These are phyloP conservation scores for Scedosporium dehoogii DNA, from an alignment of 2,329 filamentous ascomycete genomes.

Conservation along the genomic window DNA sequence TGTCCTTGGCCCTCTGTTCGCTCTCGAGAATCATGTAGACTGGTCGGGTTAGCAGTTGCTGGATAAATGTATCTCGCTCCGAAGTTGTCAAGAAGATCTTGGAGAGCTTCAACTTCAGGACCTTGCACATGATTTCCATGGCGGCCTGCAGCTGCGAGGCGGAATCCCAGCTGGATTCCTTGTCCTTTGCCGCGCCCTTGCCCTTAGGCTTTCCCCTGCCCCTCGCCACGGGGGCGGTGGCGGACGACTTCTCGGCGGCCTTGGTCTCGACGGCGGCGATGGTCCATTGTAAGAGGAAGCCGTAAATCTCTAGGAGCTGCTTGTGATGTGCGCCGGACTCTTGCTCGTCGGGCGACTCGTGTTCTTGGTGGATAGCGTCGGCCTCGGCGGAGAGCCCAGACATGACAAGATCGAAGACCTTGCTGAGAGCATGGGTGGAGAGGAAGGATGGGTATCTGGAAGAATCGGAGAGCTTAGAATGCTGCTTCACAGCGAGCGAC, in stretches of 20 bases:
- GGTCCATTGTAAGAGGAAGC: constrained; percentile 89
- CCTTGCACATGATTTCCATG: constrained; percentile 91
- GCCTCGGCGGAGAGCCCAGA: constrained; percentile 80
- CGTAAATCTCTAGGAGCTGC: constrained; percentile 84
- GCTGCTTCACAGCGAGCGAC: constrained; percentile 1
- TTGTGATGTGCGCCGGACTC: constrained; percentile 81
- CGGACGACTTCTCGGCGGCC: constrained; percentile 75
- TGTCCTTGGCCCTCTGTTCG: constrained; percentile 84
- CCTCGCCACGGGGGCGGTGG: constrained; percentile 55
- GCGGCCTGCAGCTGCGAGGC: constrained; percentile 77
- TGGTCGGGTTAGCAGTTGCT: constrained; percentile 71
- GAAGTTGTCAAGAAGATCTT: constrained; percentile 95
- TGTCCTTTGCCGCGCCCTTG: constrained; percentile 45
- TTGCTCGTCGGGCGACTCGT: constrained; percentile 80
- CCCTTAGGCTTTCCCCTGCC: constrained; percentile 71
- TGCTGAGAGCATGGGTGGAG: constrained; percentile 75
- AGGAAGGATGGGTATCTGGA: constrained; percentile 75
- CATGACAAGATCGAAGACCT: constrained; percentile 82
- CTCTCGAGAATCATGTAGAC: constrained; percentile 92
- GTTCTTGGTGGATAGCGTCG: constrained; percentile 73
- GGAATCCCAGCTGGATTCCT: constrained; percentile 81
- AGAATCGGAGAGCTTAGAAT: constrained; percentile 50
- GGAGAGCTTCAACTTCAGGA: constrained; percentile 81
- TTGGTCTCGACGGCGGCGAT: constrained; percentile 91
- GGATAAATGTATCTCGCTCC: constrained; percentile 89